Evolutionary conservation across 2,329 filamentous ascomycete species (phyloP).

Genomic region (Chaetomium sp.): DNA sequence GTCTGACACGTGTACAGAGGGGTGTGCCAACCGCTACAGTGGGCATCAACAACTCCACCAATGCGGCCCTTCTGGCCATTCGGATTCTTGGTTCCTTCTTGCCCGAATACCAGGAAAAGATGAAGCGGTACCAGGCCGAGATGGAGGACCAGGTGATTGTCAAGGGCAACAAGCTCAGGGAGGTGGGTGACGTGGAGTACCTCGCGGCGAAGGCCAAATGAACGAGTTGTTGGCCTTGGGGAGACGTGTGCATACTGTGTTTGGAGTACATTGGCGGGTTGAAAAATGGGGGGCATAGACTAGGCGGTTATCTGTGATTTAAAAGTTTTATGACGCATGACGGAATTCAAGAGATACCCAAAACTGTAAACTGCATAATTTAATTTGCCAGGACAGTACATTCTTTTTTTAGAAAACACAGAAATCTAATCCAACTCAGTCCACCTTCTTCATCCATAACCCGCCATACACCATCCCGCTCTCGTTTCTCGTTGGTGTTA

Average conservation of each 20-base stretch:
- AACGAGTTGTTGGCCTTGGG: neutral
- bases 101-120: slow-evolving; percentile 46
- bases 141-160: slow-evolving; percentile 58
- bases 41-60: slow-evolving; percentile 73
- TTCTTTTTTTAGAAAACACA: neutral
- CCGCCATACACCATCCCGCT: slow-evolving; percentile 21
- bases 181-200: slow-evolving; percentile 52
- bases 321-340: no score
- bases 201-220: slow-evolving; percentile 21
- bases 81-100: slow-evolving; percentile 58
- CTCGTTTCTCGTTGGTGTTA: slow-evolving; percentile 20
- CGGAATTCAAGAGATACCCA: no score
- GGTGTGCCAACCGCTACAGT: slow-evolving; percentile 70
- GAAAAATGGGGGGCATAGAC: neutral
- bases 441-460: slow-evolving; percentile 4
- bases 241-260: no score
- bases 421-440: neutral
- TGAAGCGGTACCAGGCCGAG: slow-evolving; percentile 55
- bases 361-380: no score
- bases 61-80: slow-evolving; percentile 66
- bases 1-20: slow-evolving; percentile 27
- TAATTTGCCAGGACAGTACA: neutral
- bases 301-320: neutral
- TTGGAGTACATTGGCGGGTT: neutral
- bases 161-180: slow-evolving; percentile 53